Conservation (phyloP, 768 basidiomycete species). For the Boletus rubescentipes region DNA sequence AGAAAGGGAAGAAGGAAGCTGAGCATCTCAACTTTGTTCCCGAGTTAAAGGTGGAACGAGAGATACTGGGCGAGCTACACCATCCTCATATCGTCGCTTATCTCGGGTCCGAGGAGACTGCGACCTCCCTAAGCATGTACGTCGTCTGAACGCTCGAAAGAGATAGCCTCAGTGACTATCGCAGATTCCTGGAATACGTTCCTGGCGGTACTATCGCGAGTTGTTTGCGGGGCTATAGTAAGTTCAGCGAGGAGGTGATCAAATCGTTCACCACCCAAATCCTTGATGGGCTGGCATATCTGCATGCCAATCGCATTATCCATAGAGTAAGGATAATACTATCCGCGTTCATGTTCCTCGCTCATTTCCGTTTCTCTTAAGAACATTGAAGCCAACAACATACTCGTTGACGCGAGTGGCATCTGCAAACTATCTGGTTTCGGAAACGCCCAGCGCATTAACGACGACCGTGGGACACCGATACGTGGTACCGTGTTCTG, state of each 20-base stretch:
- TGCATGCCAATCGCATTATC: constrained; percentile 84
- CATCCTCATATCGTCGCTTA: constrained; percentile 96
- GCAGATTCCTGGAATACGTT: constrained; percentile 94
- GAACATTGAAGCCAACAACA: constrained; percentile 96
- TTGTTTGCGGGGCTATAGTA: constrained; percentile 81
- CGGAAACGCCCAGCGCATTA: constrained; percentile 89
- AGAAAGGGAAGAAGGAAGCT: constrained; percentile 82
- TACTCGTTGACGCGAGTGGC: constrained; percentile 84
- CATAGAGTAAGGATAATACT: constrained; percentile 65
- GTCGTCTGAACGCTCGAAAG: constrained; percentile 29
- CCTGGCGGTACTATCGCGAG: constrained; percentile 91
- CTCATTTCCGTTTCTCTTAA: constrained; percentile 24
- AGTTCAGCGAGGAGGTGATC: constrained; percentile 84
- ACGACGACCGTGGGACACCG: constrained; percentile 76
- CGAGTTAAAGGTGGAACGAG: constrained; percentile 87
- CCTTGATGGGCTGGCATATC: constrained; percentile 81
- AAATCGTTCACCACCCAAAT: constrained; percentile 90
- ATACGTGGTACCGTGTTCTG: constrained; percentile 98
- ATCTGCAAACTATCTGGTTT: constrained; percentile 96
- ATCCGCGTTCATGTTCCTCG: neutral
- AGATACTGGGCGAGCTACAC: constrained; percentile 88
- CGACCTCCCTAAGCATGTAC: constrained; percentile 82
- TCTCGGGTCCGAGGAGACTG: constrained; percentile 87
- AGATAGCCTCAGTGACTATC: constrained; percentile 4
- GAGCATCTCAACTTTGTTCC: constrained; percentile 82